Evolutionary conservation across 441 rosid species (phyloP).

Genomic region (Pelargonium citronellum): DNA sequence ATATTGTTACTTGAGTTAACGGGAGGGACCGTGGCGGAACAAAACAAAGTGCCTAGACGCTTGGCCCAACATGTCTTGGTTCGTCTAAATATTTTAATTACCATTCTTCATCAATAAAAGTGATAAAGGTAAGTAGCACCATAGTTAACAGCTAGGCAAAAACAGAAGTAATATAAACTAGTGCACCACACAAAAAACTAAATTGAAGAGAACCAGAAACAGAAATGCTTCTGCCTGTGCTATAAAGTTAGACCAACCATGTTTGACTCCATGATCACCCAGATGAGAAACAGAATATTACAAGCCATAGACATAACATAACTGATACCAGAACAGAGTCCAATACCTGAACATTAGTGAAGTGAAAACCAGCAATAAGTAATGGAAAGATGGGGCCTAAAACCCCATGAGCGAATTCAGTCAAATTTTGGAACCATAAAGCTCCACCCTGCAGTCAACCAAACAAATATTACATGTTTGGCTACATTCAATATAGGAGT

Average conservation of each 20-base stretch:
- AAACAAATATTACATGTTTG: conserved; percentile 16
- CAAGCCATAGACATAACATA: neutral
- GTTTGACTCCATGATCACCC: too few relatives aligned
- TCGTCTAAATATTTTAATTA: too few relatives aligned
- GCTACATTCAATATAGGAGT: conserved; percentile 7
- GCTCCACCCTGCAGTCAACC: conserved; percentile 72
- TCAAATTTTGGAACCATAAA: conserved; percentile 87
- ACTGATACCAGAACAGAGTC: neutral
- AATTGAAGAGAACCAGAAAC: neutral
- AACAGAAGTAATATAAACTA: neutral
- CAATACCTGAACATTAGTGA: conserved; percentile 66
- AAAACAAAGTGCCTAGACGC: neutral
- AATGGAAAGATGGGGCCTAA: conserved; percentile 68
- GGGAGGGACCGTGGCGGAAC: too few relatives aligned
- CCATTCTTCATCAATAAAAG: neutral
- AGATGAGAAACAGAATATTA: neutral
- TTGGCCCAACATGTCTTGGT: too few relatives aligned
- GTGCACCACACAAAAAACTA: neutral
- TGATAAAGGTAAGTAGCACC: neutral
- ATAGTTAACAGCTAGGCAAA: neutral
- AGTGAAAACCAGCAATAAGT: conserved; percentile 67
- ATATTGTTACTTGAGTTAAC: too few relatives aligned
- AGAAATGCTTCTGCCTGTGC: neutral
- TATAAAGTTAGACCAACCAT: neutral
- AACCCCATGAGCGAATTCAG: conserved; percentile 52